phyloP scores from a whole-genome alignment of 1,139 yeast genomes.

The Zhuliangozyma blackwelliae region DNA sequence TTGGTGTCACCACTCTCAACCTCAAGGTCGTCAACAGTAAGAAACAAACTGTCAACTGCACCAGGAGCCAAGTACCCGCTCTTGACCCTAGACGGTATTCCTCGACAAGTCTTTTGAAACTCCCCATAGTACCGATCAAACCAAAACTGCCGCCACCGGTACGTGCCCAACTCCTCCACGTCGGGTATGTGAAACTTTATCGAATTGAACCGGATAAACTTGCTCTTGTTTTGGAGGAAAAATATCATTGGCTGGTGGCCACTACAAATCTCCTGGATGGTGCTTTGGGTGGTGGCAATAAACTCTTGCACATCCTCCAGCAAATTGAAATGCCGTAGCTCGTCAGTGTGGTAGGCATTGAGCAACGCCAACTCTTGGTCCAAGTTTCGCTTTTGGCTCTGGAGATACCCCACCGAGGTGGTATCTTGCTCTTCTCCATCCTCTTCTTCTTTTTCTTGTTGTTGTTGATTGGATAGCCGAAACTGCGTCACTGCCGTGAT shows the following conservation, averaged over 20 bases:
- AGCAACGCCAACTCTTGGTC: conserved; percentile 7
- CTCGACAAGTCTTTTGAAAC: too few species aligned
- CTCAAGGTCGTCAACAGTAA: too few species aligned
- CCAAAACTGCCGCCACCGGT: conserved; percentile 17
- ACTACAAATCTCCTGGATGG: too few species aligned
- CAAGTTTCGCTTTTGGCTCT: conserved; percentile 5
- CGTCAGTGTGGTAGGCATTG: conserved; percentile 5
- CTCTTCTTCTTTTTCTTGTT: too few species aligned
- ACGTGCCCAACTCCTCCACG: conserved; percentile 2
- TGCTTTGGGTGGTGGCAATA: neutral
- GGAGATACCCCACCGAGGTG: conserved; percentile 1
- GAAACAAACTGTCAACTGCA: too few species aligned
- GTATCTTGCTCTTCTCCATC: conserved; percentile 2
- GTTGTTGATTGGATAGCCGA: too few species aligned
- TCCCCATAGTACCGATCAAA: conserved; percentile 5
- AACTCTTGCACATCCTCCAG: conserved; percentile 3
- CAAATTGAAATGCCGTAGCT: conserved; percentile 6
- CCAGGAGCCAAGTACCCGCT: conserved; percentile 7
- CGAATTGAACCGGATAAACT: conserved; percentile 7
- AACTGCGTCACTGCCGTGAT: conserved; percentile 8
- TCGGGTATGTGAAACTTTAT: conserved; percentile 8
- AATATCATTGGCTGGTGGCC: too few species aligned
- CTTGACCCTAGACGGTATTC: conserved; percentile 6
- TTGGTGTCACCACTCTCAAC: neutral
- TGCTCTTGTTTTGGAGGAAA: conserved; percentile 2